phyloP scores from a whole-genome alignment of 2,329 filamentous ascomycete species.

The Ophiostoma pallidulum region DNA sequence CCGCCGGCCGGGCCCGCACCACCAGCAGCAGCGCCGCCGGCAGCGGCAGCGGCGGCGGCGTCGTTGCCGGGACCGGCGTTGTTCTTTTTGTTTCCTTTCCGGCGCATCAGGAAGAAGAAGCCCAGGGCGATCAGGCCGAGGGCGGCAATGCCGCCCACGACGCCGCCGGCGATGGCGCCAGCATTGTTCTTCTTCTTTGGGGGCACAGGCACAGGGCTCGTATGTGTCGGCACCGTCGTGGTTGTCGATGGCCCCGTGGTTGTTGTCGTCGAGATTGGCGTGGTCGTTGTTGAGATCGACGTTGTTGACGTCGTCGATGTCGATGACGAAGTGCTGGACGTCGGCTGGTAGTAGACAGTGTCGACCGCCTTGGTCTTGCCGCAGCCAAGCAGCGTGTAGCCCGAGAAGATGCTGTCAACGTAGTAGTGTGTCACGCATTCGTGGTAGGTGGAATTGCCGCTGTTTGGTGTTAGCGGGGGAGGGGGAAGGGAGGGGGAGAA shows the following conservation, averaged over 20 bases:
- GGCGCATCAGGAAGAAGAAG: slow-evolving; percentile 23
- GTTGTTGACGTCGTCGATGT: slow-evolving; percentile 1
- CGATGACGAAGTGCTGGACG: background rate
- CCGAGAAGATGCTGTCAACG: slow-evolving; percentile 15
- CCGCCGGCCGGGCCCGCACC: background rate
- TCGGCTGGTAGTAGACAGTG: slow-evolving; percentile 18
- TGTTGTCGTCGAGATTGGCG: background rate
- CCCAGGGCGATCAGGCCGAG: slow-evolving; percentile 22
- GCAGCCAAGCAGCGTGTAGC: slow-evolving; percentile 25
- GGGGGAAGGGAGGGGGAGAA: background rate
- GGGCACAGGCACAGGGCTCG: background rate
- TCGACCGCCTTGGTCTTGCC: slow-evolving; percentile 18
- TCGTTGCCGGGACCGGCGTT: background rate
- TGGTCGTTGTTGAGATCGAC: background rate
- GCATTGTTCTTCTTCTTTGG: slow-evolving; percentile 8
- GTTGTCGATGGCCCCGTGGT: background rate
- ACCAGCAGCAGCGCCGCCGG: slow-evolving; percentile 7
- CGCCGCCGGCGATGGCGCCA: slow-evolving; percentile 24
- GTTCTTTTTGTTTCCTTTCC: slow-evolving; percentile 17
- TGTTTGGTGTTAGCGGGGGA: slow-evolving; percentile 4
- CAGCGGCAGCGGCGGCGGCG: background rate
- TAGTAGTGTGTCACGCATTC: slow-evolving; percentile 26
- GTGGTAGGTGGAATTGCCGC: slow-evolving; percentile 18
- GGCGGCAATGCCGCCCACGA: slow-evolving; percentile 24
- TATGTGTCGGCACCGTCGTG: background rate